Evolutionary conservation across 352 stramenopile genomes (phyloP).

Genomic region (Pilasporangium apinafurcum): DNA sequence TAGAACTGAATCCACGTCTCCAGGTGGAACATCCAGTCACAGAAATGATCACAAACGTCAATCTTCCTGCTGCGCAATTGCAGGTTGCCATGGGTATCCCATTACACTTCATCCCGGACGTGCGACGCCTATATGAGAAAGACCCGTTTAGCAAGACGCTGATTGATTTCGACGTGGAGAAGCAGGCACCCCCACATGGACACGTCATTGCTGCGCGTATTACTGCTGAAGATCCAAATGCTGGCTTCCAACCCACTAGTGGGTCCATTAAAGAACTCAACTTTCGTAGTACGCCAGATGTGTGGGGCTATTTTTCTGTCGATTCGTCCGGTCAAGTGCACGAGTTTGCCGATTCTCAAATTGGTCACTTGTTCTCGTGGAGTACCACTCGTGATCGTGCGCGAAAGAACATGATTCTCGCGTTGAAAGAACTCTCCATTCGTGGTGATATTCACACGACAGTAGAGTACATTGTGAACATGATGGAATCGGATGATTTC

Average conservation of each 20-base stretch:
- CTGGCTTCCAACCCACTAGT: slow-evolving; percentile 97
- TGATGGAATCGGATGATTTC: slow-evolving; percentile 99
- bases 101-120: slow-evolving; percentile 97
- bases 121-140: slow-evolving; percentile 96
- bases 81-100: slow-evolving; percentile 99
- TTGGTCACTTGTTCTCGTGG: slow-evolving; percentile 99
- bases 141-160: slow-evolving; percentile 85
- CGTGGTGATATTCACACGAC: slow-evolving; percentile 99
- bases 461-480: slow-evolving; percentile 98
- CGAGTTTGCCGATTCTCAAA: slow-evolving; percentile 99
- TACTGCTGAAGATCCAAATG: slow-evolving; percentile 99
- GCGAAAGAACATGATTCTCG: slow-evolving; percentile 97
- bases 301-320: slow-evolving; percentile 99
- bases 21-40: slow-evolving; percentile 99
- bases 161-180: slow-evolving; percentile 96
- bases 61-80: slow-evolving; percentile 96
- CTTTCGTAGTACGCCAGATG: slow-evolving; percentile 98
- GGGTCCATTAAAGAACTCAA: slow-evolving; percentile 99
- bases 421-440: slow-evolving; percentile 99
- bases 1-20: slow-evolving; percentile 99
- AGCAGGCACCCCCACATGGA: slow-evolving; percentile 75
- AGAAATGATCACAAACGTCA: slow-evolving; percentile 99
- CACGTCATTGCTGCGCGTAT: slow-evolving; percentile 99
- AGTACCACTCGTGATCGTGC: slow-evolving; percentile 94
- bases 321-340: slow-evolving; percentile 98